Percentiles rank a stretch among this genome's conserved stretches.
Evolutionary conservation across 306 rosid genomes (phyloP).

Genomic region (Vicia faba): DNA sequence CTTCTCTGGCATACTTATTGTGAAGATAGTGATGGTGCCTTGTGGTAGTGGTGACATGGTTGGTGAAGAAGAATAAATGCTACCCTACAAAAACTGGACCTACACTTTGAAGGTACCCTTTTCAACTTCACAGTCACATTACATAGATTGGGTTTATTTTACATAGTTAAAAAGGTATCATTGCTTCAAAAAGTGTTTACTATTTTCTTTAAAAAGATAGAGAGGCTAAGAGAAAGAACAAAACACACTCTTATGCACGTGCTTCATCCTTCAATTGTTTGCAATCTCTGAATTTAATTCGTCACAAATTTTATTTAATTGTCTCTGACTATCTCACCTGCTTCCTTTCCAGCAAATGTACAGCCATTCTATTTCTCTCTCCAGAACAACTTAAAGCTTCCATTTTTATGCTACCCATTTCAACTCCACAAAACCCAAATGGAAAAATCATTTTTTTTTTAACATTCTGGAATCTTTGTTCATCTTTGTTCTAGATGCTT

Average conservation of each 20-base stretch:
- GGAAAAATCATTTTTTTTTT: neutral
- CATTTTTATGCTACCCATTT: slow-evolving; percentile 43
- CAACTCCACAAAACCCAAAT: slow-evolving; percentile 29
- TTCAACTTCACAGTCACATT: slow-evolving; percentile 24
- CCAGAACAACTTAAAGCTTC: slow-evolving; percentile 36
- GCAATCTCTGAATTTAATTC: slow-evolving; percentile 56
- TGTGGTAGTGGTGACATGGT: slow-evolving; percentile 47
- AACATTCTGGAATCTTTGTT: slow-evolving; percentile 48
- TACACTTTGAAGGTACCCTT: slow-evolving; percentile 35
- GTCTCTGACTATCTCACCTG: slow-evolving; percentile 55
- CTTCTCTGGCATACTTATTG: slow-evolving; percentile 32
- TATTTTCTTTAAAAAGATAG: slow-evolving; percentile 37
- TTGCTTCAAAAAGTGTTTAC: slow-evolving; percentile 27
- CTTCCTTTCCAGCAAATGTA: slow-evolving; percentile 70
- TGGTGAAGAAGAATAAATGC: slow-evolving; percentile 85
- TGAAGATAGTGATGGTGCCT: slow-evolving; percentile 26
- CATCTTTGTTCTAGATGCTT: slow-evolving; percentile 47
- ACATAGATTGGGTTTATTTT: slow-evolving; percentile 38
- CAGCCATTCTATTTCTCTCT: slow-evolving; percentile 50
- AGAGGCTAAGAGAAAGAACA: no score
- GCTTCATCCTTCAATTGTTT: slow-evolving; percentile 66
- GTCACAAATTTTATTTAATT: slow-evolving; percentile 55
- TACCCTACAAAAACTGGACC: slow-evolving; percentile 49
- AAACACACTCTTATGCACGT: slow-evolving; percentile 54
- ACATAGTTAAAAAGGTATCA: slow-evolving; percentile 44